These are phyloP conservation scores for Zoysia japonica DNA, from an alignment of 176 grass and related monocot genomes.

Conservation along the genomic window DNA sequence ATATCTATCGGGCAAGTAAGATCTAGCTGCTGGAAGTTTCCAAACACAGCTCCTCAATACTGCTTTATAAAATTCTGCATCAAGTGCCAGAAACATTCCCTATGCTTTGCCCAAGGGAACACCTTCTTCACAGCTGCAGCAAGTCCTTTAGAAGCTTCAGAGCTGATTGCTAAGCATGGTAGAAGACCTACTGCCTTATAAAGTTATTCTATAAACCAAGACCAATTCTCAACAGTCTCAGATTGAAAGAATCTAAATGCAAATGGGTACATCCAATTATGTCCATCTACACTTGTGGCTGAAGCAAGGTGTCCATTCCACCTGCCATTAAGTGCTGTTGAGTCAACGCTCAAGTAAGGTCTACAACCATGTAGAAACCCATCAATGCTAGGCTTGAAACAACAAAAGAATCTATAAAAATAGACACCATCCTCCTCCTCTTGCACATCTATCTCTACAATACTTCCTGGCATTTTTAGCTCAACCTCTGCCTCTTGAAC, in stretches of 20 bases:
- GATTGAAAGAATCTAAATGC: not conserved
- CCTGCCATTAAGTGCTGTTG: not conserved
- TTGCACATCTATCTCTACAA: not conserved
- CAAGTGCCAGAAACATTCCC: not conserved
- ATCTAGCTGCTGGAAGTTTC: not conserved
- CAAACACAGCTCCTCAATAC: not conserved
- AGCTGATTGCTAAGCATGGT: not conserved
- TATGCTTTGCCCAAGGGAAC: not conserved
- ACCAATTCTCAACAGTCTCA: not conserved
- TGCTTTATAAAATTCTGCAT: not conserved
- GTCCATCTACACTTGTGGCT: not conserved
- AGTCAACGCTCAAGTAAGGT: not conserved
- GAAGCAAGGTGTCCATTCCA: not conserved
- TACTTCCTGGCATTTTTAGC: not conserved
- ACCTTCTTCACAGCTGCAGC: not conserved
- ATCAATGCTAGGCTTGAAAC: constrained; percentile 1
- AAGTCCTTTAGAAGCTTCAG: not conserved
- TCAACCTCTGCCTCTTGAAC: constrained; percentile 15
- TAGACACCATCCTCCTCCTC: not conserved
- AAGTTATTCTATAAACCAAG: not conserved
- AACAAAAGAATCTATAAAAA: not conserved
- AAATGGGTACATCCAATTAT: constrained; percentile 6
- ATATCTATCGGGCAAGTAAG: not conserved
- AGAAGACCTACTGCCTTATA: not conserved
- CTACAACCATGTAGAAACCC: not conserved